Evolutionary conservation across 495 filamentous ascomycete species (phyloP), one percentile per base, ranked within the genome.

Genomic region (Friedmanniomyces endolithicus): DNA sequence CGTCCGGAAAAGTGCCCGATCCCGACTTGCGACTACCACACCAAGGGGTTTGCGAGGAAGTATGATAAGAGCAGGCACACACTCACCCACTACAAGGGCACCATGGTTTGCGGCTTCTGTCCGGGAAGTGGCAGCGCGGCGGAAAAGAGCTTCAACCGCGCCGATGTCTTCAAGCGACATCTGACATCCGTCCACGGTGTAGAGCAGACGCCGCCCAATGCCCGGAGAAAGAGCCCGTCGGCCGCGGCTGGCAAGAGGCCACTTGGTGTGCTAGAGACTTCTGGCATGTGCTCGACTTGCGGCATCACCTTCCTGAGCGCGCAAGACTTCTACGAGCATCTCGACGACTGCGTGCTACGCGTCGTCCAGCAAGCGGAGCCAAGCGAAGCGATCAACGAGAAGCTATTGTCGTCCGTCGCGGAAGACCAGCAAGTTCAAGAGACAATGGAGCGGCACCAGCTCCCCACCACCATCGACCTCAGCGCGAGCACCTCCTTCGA

Each of bases 51-150:
- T 64, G 90, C 92, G 4, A 75, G 92, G 39, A 99, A 97, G 64
- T 99, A 99, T 64, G 92, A 99, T 70, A 97, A 96, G 72, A 97
- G 97, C 67, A 75, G 92, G n/a, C 92, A 99, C 65, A 95, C 90
- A 0, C 67, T 99, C 59, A 99, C 94, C 23, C 92, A 99, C 61
- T 99, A 99, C 76, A 97, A 97, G 69, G 94, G 94, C 6, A 97
- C 89, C 6, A 97, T 99, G 94, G 88, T 97, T 14, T 99, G 92
- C 67, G 90, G 90, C 11, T 97, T 99, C 70, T 99, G 92, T 58
- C 88, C 92, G 1, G 88, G 90, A 1, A 85, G 86, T 19, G 94
- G 94, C 11, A 94, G 89, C 0, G 78, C 89, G 1, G 87, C 86
- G 1, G 92, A 97, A 68, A 99, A 99, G 75, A 94, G 87, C 53